Evolutionary conservation across 139 green algal genomes (phyloP).

Genomic region (Tetradesmus lagerheimii): DNA sequence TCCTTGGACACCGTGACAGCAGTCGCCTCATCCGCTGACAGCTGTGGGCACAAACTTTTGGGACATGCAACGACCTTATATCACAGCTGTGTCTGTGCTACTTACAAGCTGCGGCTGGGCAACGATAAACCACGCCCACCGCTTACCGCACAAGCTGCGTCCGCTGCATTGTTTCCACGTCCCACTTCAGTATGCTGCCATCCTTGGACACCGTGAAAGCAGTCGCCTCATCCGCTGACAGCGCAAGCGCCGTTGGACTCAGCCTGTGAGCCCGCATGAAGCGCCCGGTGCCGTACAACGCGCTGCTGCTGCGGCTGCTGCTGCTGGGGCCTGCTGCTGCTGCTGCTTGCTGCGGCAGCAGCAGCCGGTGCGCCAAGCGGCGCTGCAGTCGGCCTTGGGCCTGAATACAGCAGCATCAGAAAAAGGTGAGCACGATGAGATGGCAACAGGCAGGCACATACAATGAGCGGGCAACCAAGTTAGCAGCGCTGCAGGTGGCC

Average conservation of each 20-base stretch:
- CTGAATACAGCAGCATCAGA: conserved; percentile 28
- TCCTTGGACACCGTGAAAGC: conserved; percentile 88
- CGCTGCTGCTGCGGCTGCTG: conserved; percentile 29
- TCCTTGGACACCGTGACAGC: conserved; percentile 89
- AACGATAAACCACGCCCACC: conserved; percentile 41
- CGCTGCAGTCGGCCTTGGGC: conserved; percentile 67
- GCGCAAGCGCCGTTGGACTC: conserved; percentile 79
- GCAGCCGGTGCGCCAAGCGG: conserved; percentile 63
- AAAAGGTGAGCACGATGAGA: too few relatives aligned
- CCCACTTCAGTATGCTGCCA: conserved; percentile 78
- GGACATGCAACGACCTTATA: too few relatives aligned
- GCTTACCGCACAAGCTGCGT: conserved; percentile 54
- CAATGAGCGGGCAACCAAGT: too few relatives aligned
- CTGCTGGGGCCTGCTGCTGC: conserved; percentile 34
- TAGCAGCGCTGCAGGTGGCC: background rate
- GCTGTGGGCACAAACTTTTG: too few relatives aligned
- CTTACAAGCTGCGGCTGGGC: too few relatives aligned
- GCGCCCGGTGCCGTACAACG: conserved; percentile 46
- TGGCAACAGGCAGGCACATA: too few relatives aligned
- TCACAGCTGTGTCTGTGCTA: too few relatives aligned
- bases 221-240: conserved; percentile 78
- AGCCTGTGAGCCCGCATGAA: conserved; percentile 60
- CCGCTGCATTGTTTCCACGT: conserved; percentile 79
- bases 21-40: too few relatives aligned
- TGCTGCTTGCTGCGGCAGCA: conserved; percentile 51